Percentiles rank a stretch among this genome's conserved stretches.
These are phyloP conservation scores for Mortierella sp. DNA, from an alignment of 371 early-diverging fungal species.

Conservation along the genomic window DNA sequence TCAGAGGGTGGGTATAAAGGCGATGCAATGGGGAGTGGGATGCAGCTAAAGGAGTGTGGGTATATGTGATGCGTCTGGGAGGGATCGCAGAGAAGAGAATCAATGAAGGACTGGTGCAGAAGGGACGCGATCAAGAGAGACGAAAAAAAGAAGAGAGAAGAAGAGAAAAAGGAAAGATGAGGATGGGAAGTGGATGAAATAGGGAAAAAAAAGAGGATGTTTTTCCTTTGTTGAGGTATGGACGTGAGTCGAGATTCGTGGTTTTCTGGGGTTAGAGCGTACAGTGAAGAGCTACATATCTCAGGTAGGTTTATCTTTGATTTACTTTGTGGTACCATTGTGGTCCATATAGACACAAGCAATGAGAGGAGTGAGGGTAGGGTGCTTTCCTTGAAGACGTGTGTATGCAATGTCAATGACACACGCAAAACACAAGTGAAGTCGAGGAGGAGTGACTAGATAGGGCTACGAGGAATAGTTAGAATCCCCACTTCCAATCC, in stretches of 20 bases:
- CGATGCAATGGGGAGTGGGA: neutral
- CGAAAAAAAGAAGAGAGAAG: neutral
- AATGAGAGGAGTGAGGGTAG: neutral
- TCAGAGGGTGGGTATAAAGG: neutral
- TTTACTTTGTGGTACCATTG: neutral
- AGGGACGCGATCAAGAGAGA: neutral
- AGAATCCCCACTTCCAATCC: conserved; percentile 52
- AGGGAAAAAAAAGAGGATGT: neutral
- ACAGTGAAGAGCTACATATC: neutral
- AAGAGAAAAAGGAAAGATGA: conserved; percentile 2
- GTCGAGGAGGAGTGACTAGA: neutral
- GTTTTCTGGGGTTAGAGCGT: neutral
- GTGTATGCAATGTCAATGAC: neutral
- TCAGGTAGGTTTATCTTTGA: neutral
- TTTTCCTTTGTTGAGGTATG: neutral
- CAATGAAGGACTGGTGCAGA: neutral
- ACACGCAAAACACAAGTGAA: neutral
- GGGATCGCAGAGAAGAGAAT: neutral
- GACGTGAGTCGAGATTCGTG: neutral
- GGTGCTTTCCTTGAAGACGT: neutral
- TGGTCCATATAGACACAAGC: neutral
- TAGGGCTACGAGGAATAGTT: conserved; percentile 20
- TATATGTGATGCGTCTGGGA: neutral
- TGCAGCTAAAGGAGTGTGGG: neutral
- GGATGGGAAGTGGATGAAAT: neutral